Percentiles rank a stretch among this genome's conserved stretches.
These are phyloP conservation scores for Rossbeevera mucosa DNA, from an alignment of 768 basidiomycete species.

Conservation along the genomic window DNA sequence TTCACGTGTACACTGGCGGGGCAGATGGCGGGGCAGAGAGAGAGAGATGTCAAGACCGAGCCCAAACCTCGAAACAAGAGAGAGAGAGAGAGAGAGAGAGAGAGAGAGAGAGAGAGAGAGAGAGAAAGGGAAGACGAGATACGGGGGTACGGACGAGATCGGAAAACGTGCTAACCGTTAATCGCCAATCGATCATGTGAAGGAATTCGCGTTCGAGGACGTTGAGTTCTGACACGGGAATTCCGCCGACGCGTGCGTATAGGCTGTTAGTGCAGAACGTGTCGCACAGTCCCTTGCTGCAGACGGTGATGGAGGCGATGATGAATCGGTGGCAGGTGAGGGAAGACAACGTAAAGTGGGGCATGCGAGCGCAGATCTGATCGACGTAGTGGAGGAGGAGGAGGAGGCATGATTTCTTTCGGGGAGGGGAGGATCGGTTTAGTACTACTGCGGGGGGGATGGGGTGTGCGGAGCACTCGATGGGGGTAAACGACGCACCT, in stretches of 20 bases:
- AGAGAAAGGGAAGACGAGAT: not conserved
- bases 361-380: slow-evolving; percentile 83
- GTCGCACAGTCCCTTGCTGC: slow-evolving; percentile 93
- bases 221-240: slow-evolving; percentile 87
- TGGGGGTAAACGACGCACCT: slow-evolving; percentile 49
- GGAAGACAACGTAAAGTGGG: slow-evolving; percentile 89
- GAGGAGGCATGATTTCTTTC: slow-evolving; percentile 72
- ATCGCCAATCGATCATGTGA: slow-evolving; percentile 85
- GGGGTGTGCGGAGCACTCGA: not conserved
- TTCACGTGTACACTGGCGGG: slow-evolving; percentile 78
- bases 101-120: not conserved
- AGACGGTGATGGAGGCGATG: slow-evolving; percentile 88
- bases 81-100: not conserved
- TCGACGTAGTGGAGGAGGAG: slow-evolving; percentile 89
- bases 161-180: slow-evolving; percentile 68
- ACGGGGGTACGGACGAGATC: not conserved
- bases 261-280: slow-evolving; percentile 91
- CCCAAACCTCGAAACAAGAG: slow-evolving; percentile 1
- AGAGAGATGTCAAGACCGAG: slow-evolving; percentile 20
- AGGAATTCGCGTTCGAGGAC: slow-evolving; percentile 93
- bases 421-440: not conserved
- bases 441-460: not conserved
- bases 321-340: slow-evolving; percentile 97
- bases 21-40: too few relatives aligned
- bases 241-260: slow-evolving; percentile 96